Conservation (phyloP, 2,329 filamentous ascomycete species). For the Tolypocladium sp. region DNA sequence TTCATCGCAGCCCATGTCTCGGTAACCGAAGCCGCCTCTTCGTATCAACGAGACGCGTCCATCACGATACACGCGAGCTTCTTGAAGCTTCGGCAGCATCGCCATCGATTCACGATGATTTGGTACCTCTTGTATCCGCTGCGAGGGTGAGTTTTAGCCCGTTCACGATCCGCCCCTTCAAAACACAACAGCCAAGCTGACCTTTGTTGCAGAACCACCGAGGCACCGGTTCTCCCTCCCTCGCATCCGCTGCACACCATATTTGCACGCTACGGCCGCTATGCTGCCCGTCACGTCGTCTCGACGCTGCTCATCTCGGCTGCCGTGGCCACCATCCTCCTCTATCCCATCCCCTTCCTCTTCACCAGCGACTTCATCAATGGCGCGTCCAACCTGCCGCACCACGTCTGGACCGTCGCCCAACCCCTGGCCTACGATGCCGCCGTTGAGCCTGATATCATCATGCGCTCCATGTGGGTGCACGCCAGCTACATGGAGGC, state of each 20-base stretch:
- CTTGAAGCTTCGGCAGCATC: not conserved
- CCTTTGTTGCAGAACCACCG: constrained; percentile 51
- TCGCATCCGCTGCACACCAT: constrained; percentile 55
- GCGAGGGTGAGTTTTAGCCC: constrained; percentile 51
- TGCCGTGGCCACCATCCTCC: constrained; percentile 57
- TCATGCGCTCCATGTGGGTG: constrained; percentile 75
- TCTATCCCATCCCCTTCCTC: constrained; percentile 69
- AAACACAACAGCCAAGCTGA: not conserved
- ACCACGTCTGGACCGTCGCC: constrained; percentile 74
- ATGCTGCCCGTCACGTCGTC: constrained; percentile 64
- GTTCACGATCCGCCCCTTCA: not conserved
- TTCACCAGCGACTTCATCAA: constrained; percentile 64
- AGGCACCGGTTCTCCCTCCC: constrained; percentile 56
- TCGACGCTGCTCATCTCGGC: constrained; percentile 67
- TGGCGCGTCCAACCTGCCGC: constrained; percentile 62
- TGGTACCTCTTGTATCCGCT: constrained; percentile 72
- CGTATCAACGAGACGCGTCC: not conserved
- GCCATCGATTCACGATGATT: constrained; percentile 40
- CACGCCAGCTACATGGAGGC: constrained; percentile 75
- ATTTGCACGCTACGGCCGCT: constrained; percentile 61
- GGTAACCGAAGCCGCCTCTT: not conserved
- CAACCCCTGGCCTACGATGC: constrained; percentile 48
- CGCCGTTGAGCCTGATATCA: constrained; percentile 54
- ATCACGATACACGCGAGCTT: not conserved
- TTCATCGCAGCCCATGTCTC: not conserved